A percentile compares a stretch with the other conserved stretches of the same genome.
Evolutionary conservation across 441 rosid genomes (phyloP).

Genomic region (Pelargonium citronellum): DNA sequence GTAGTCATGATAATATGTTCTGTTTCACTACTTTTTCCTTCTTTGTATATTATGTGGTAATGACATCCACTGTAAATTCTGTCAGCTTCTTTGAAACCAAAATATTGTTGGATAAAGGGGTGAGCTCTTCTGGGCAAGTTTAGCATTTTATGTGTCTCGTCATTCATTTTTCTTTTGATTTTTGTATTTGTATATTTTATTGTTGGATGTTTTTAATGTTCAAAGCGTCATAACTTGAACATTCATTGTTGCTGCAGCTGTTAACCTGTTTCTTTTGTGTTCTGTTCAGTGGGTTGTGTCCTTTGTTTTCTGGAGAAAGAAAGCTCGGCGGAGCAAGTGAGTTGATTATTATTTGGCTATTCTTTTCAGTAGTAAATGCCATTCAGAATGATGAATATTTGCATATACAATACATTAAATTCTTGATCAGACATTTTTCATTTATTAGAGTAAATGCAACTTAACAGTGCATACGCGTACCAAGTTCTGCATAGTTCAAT

Average conservation of each 20-base stretch:
- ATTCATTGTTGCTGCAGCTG: neutral
- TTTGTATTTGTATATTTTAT: neutral
- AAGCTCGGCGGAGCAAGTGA: slow-evolving; percentile 80
- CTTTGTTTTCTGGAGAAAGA: slow-evolving; percentile 70
- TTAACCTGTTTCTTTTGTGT: slow-evolving; percentile 6
- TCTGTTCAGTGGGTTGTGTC: slow-evolving; percentile 64
- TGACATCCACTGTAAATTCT: neutral
- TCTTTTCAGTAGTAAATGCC: neutral
- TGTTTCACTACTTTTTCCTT: neutral
- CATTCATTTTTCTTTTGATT: neutral
- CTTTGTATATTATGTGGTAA: neutral
- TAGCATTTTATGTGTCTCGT: neutral
- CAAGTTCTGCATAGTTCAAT: neutral
- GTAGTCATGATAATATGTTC: neutral
- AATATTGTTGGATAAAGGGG: neutral
- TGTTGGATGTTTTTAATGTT: slow-evolving; percentile 3
- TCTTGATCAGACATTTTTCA: too few relatives aligned
- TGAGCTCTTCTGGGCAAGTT: neutral
- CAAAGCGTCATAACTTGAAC: slow-evolving; percentile 9
- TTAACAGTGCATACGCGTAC: neutral
- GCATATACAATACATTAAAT: too few relatives aligned
- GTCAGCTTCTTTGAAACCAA: neutral
- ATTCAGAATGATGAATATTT: neutral
- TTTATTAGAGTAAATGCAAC: neutral
- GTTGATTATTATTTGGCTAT: slow-evolving; percentile 23